Evolutionary conservation across 2,329 filamentous ascomycete species (phyloP).

Genomic region (Colletotrichum agaves): DNA sequence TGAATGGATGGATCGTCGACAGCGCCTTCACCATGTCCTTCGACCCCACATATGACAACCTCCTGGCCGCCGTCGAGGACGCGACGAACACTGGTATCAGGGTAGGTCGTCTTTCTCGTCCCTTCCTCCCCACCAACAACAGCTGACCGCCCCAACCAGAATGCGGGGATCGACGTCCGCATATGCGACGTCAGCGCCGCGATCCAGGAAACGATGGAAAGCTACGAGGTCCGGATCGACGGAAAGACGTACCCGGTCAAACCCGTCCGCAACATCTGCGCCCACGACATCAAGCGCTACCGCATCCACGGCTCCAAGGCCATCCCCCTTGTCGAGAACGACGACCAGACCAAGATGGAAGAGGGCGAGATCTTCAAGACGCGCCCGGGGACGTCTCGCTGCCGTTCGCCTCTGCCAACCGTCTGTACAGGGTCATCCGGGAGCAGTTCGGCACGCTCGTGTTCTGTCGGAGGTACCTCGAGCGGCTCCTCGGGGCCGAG

Average conservation of each 20-base stretch:
- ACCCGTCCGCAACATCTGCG: constrained; percentile 86
- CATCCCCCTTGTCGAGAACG: constrained; percentile 91
- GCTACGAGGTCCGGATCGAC: constrained; percentile 87
- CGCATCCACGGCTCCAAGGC: constrained; percentile 93
- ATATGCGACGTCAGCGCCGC: constrained; percentile 85
- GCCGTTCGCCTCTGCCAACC: constrained; percentile 64
- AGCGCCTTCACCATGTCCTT: constrained; percentile 84
- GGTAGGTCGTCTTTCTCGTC: constrained; percentile 39
- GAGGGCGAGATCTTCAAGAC: constrained; percentile 85
- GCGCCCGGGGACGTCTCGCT: constrained; percentile 49
- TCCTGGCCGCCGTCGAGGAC: constrained; percentile 77
- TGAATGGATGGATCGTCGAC: constrained; percentile 84
- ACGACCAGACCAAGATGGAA: constrained; percentile 95
- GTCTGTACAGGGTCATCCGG: constrained; percentile 66
- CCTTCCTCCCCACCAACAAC: rapidly evolving
- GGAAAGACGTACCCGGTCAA: constrained; percentile 84
- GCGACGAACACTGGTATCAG: constrained; percentile 88
- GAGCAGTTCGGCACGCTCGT: constrained; percentile 72
- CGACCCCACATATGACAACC: constrained; percentile 78
- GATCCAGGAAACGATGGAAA: constrained; percentile 94
- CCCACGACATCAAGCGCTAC: constrained; percentile 90
- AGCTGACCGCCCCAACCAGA: not conserved
- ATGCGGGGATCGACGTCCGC: constrained; percentile 88
- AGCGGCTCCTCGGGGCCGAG: constrained; percentile 70
- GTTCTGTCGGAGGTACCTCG: constrained; percentile 71